Base-by-base conservation (phyloP, 2,329 filamentous ascomycete genomes). In the Mycosphaerelloides madeirae region DNA sequence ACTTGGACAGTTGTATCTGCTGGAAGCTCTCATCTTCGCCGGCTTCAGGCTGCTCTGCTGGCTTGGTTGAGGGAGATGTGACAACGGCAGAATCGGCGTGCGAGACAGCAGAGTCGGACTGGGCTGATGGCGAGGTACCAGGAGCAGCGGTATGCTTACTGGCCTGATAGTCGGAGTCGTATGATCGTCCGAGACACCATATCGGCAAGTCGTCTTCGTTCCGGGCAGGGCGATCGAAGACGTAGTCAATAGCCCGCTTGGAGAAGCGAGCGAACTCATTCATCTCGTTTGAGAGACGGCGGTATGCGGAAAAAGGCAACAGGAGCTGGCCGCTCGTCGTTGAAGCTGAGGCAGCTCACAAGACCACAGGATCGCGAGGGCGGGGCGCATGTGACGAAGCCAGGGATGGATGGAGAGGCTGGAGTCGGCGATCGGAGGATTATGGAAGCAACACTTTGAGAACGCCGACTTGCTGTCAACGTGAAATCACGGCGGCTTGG, bases 211-310 rank as follows among this genome's bases (percentile, higher is more conserved):
- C 76, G 45, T 81, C 74, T 63, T 95, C 83, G 68, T 96, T 95
- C 51, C 78, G 80, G 5, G 89, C 90, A 53, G 90, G 83, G 0
- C 89, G 88, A 58, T 96, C 90, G 84, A 89, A 95, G 61, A 97
- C 84, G 70, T 87, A 88, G 68, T 91, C 86, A 48, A 96, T 83
- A 57, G 96, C 81, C 52, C 85, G 85, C 67, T 87, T 86, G 59
- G 70, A 68, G 62, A 83, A 81, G 56, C 85, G 84, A 56, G 85
- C 80, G 48, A 94, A 72, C 60, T 95, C 87, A 44, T 85, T 79
- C 80, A 84, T 82, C 56, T 48, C 60, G 33, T 34, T 20, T 15
- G 18, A 8, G 19, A 13, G 19, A 32, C 6, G 22, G 22, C 9
- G 22, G 22, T 9, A 25, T 5, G 22, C 22, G 22, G 9, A 19